phyloP scores from a whole-genome alignment of 2,329 filamentous ascomycete species.

The Alternaria ventricosa region DNA sequence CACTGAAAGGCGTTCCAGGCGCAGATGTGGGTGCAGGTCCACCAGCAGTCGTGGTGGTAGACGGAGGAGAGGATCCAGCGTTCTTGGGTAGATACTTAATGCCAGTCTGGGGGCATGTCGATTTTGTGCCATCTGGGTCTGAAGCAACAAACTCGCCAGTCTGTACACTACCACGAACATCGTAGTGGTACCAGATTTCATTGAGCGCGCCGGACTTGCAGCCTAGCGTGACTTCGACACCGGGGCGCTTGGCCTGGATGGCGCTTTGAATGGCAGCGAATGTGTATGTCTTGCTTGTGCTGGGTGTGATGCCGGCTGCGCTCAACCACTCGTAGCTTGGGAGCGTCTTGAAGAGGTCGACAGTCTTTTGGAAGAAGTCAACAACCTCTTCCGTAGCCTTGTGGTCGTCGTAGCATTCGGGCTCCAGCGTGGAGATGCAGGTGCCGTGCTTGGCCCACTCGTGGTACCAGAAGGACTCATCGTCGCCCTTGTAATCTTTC shows the following conservation, averaged over 20 bases:
- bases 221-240: conserved; percentile 66
- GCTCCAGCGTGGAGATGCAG: conserved; percentile 72
- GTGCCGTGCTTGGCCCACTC: conserved; percentile 78
- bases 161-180: conserved; percentile 65
- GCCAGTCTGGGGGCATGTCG: conserved; percentile 66
- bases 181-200: conserved; percentile 69
- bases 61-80: conserved; percentile 32
- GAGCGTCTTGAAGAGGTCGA: conserved; percentile 69
- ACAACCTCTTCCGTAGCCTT: conserved; percentile 67
- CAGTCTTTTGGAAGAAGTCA: conserved; percentile 72
- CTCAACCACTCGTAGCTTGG: conserved; percentile 69
- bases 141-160: conserved; percentile 66
- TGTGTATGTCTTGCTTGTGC: conserved; percentile 64
- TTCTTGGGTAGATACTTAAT: conserved; percentile 71
- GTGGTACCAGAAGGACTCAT: conserved; percentile 72
- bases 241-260: conserved; percentile 60
- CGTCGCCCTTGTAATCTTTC: conserved; percentile 70
- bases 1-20: conserved; percentile 59
- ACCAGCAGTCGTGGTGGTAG: conserved; percentile 36
- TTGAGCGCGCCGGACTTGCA: conserved; percentile 58
- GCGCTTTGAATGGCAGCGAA: conserved; percentile 65
- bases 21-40: conserved; percentile 35
- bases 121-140: conserved; percentile 63
- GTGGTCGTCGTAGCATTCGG: conserved; percentile 67
- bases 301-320: conserved; percentile 66